Conservation (phyloP, 2,329 filamentous ascomycete species). For the Trichoderma polysporum region DNA sequence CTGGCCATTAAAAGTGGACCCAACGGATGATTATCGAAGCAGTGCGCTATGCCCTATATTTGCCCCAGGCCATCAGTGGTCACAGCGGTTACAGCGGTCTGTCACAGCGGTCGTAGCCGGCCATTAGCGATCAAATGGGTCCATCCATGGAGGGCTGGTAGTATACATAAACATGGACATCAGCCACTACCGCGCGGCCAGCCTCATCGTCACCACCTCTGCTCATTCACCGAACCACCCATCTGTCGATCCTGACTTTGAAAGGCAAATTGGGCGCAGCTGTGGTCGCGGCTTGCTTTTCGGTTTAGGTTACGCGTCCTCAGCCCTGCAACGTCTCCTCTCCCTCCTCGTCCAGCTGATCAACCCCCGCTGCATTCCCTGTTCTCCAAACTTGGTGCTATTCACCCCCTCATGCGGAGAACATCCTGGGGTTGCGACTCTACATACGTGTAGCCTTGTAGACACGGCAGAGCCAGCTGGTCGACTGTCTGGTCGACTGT, state of each 20-base stretch:
- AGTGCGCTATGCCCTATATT: too few species aligned
- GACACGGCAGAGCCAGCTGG: constrained; percentile 6
- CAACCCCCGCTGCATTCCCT: constrained; percentile 14
- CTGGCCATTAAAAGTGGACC: too few species aligned
- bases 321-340: constrained; percentile 1
- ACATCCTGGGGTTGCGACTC: background rate
- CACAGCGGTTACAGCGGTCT: too few species aligned
- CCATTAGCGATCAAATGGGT: too few species aligned
- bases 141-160: too few species aligned
- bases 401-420: constrained; percentile 13
- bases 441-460: background rate
- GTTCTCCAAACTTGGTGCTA: background rate
- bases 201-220: background rate
- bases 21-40: too few species aligned
- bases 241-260: background rate
- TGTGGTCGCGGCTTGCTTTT: background rate
- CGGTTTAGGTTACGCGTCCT: background rate
- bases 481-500: too few species aligned
- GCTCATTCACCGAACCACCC: constrained; percentile 12
- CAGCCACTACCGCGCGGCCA: too few species aligned
- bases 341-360: constrained; percentile 5
- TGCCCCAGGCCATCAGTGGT: too few species aligned
- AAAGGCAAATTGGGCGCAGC: background rate
- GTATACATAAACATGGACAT: too few species aligned
- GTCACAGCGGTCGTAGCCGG: too few species aligned